Evolutionary conservation across 1,284 basidiomycete species (phyloP).

Genomic region (Ganoderma leucocontextum): DNA sequence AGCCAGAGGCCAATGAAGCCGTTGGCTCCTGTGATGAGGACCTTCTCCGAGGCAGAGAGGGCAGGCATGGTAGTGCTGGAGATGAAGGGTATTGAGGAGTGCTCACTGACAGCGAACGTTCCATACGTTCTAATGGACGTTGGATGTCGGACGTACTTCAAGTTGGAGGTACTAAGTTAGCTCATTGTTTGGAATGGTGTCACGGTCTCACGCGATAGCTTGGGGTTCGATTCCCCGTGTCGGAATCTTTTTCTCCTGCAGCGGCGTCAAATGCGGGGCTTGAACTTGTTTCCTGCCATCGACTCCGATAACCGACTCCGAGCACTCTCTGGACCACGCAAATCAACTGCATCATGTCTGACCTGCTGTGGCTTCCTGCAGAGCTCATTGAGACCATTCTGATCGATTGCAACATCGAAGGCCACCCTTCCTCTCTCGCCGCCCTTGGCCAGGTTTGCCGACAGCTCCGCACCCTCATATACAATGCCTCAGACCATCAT

Average conservation of each 20-base stretch:
- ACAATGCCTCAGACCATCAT: constrained; percentile 51
- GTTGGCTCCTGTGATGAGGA: constrained; percentile 51
- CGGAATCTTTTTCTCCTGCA: constrained; percentile 26
- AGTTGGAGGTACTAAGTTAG: constrained; percentile 24
- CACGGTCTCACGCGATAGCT: constrained; percentile 34
- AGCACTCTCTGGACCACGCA: background rate
- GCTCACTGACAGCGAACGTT: too few relatives aligned
- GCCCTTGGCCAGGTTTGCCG: constrained; percentile 53
- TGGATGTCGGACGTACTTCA: background rate
- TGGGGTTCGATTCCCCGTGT: constrained; percentile 33
- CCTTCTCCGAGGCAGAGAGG: constrained; percentile 36
- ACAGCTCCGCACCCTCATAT: constrained; percentile 49
- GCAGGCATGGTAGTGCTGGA: constrained; percentile 28
- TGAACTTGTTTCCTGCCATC: background rate
- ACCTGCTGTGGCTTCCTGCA: constrained; percentile 7
- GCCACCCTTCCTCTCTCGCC: constrained; percentile 46
- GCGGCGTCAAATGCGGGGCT: too few relatives aligned
- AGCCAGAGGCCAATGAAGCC: constrained; percentile 52
- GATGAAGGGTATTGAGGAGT: background rate
- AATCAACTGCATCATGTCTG: background rate
- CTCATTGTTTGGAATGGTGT: constrained; percentile 29
- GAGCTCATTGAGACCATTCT: constrained; percentile 21
- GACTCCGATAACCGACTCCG: background rate
- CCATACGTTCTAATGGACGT: background rate
- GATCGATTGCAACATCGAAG: constrained; percentile 38